Conservation (phyloP, 805 yeast genomes). For the Candida maesae region DNA sequence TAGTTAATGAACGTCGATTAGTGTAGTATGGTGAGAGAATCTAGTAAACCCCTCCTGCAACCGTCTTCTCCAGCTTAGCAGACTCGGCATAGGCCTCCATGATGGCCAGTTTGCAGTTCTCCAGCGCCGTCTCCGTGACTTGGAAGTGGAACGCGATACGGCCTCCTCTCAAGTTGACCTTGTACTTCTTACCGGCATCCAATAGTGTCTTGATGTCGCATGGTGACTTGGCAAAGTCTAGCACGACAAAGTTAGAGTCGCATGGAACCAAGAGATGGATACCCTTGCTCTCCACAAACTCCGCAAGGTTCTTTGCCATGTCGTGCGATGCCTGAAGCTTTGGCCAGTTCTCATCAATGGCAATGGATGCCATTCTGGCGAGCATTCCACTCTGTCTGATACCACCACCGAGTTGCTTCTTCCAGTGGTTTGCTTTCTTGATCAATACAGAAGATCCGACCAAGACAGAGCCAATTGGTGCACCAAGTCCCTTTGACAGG, state of each 20-base stretch:
- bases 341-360: slow-evolving; percentile 66
- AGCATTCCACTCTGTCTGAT: slow-evolving; percentile 84
- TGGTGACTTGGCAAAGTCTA: slow-evolving; percentile 47
- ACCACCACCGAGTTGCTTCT: slow-evolving; percentile 93
- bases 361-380: slow-evolving; percentile 74
- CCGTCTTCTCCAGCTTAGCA: slow-evolving; percentile 2
- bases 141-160: slow-evolving; percentile 11
- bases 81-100: slow-evolving; percentile 45
- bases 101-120: slow-evolving; percentile 52
- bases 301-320: slow-evolving; percentile 47
- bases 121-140: slow-evolving; percentile 40
- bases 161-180: slow-evolving; percentile 35
- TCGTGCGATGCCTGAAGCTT: slow-evolving; percentile 44
- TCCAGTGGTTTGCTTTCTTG: slow-evolving; percentile 74
- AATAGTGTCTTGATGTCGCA: slow-evolving; percentile 54
- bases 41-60: slow-evolving; percentile 2
- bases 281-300: slow-evolving; percentile 48
- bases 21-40: too few species aligned
- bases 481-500: slow-evolving; percentile 85
- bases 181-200: slow-evolving; percentile 52
- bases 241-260: slow-evolving; percentile 78
- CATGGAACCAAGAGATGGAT: slow-evolving; percentile 68
- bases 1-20: too few species aligned
- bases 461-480: slow-evolving; percentile 87
- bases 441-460: slow-evolving; percentile 64